Evolutionary conservation across 257 asterid genomes (phyloP), one percentile per base, ranked within the genome.

Genomic region (Nicotiana otophora): DNA sequence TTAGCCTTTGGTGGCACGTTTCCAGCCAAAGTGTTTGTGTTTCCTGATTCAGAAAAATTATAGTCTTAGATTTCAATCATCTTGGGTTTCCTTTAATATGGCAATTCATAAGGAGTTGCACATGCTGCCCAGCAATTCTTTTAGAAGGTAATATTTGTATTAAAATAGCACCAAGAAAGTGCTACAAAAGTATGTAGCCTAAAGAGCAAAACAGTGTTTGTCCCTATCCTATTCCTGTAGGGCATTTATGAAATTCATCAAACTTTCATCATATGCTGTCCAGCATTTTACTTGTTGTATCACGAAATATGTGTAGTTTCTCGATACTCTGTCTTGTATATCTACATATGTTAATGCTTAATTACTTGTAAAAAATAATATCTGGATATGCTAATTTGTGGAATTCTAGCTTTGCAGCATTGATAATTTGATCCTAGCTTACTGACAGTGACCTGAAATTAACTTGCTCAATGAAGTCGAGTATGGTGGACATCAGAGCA

Each of bases 1-100:
- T 92, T 94, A 3, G 99, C 99, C 88, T 94, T 95, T 12, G 99
- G 99, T 23, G 99, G 97, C 69, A 95, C 99, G n/a, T 95, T 95
- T 46, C 99, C 99, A 1, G 99, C 99, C 92, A 95, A 89, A 23
- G 99, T 95, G 89, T 95, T 94, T 53, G 97, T 91, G 89, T 95
- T 94, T 63, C 99, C 98, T 95, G 91, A 74, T 53, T 82, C 8
- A 48, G 23, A 34, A 57, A 39, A 19, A 64, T 48, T 39, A 72
- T 39, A 39, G n/a, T 64, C 57, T 64, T 34, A 81, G 48, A 30
- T 63, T 63, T 20, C 61, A 75, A 51, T 75, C 63, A 14, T 51
- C 16, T 7, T 8, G 2, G 42, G 3, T 4, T 74, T 51, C 39
- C 80, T 48, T 51, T 26, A 26, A 26, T 51, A 51, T 1, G 63